Evolutionary conservation across 306 rosid species (phyloP).

Genomic region (Citrullus mucosospermus): DNA sequence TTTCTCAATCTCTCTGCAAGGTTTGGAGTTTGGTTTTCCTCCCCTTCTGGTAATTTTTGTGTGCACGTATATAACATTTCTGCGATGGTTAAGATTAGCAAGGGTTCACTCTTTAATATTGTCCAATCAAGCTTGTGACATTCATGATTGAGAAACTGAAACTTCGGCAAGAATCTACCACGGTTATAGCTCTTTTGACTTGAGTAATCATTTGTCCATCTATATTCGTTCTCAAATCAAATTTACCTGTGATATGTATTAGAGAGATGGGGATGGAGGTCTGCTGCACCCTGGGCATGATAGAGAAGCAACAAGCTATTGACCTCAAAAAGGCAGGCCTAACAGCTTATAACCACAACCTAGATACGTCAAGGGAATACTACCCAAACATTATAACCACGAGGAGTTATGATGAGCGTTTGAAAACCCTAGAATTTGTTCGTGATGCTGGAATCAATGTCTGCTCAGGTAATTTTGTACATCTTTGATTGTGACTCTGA

Average conservation of each 20-base stretch:
- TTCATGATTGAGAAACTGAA: neutral
- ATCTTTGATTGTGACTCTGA: neutral
- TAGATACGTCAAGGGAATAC: slow-evolving; percentile 92
- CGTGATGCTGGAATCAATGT: slow-evolving; percentile 97
- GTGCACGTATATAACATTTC: neutral
- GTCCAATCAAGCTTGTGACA: neutral
- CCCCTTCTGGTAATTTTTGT: neutral
- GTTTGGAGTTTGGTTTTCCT: neutral
- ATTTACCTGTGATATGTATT: slow-evolving; percentile 7
- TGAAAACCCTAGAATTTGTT: slow-evolving; percentile 75
- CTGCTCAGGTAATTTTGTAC: slow-evolving; percentile 57
- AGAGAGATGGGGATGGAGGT: slow-evolving; percentile 98
- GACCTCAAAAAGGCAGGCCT: slow-evolving; percentile 93
- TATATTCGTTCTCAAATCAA: neutral
- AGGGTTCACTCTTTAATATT: neutral
- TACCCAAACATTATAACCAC: slow-evolving; percentile 91
- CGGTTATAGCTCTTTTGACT: neutral
- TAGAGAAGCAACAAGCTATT: slow-evolving; percentile 81
- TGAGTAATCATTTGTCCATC: neutral
- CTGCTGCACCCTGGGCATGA: slow-evolving; percentile 97
- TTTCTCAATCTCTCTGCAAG: neutral
- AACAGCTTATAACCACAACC: slow-evolving; percentile 95
- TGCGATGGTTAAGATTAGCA: neutral
- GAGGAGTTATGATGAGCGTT: slow-evolving; percentile 85
- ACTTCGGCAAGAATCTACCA: neutral